phyloP scores from a whole-genome alignment of 768 basidiomycete genomes.

The Gyrodon lividus region DNA sequence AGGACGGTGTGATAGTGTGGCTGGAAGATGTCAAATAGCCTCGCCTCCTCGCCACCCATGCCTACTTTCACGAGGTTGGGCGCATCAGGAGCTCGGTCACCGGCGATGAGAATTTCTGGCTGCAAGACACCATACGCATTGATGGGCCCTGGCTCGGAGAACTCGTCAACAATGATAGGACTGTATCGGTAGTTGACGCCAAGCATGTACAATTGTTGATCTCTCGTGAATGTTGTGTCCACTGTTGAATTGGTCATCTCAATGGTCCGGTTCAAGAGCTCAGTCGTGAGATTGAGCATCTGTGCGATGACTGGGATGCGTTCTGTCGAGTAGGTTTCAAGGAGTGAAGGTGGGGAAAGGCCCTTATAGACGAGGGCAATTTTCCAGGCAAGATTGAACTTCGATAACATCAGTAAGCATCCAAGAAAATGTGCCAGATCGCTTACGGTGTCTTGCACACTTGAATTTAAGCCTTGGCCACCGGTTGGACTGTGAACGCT shows the following conservation, averaged over 20 bases:
- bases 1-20: conserved; percentile 18
- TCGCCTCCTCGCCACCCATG: not conserved
- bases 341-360: conserved; percentile 31
- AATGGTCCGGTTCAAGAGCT: conserved; percentile 1
- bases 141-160: not conserved
- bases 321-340: conserved; percentile 40
- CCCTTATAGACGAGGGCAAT: conserved; percentile 38
- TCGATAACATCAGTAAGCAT: not conserved
- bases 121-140: conserved; percentile 9
- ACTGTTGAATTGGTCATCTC: not conserved
- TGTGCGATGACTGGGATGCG: conserved; percentile 41
- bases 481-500: conserved; percentile 26
- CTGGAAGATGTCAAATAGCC: conserved; percentile 9
- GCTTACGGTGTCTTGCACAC: conserved; percentile 27
- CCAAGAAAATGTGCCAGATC: too few species aligned
- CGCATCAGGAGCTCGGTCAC: conserved; percentile 17
- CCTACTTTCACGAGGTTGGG: not conserved
- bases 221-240: not conserved
- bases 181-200: conserved; percentile 57
- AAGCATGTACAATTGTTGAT: conserved; percentile 31
- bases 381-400: conserved; percentile 45
- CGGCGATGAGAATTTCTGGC: conserved; percentile 7
- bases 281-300: conserved; percentile 37
- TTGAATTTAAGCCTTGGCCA: conserved; percentile 23
- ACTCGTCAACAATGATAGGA: conserved; percentile 43